Percentiles rank a stretch among this genome's conserved stretches.
Conservation (phyloP, 2,329 filamentous ascomycete species). For the Cercospora sp. region DNA sequence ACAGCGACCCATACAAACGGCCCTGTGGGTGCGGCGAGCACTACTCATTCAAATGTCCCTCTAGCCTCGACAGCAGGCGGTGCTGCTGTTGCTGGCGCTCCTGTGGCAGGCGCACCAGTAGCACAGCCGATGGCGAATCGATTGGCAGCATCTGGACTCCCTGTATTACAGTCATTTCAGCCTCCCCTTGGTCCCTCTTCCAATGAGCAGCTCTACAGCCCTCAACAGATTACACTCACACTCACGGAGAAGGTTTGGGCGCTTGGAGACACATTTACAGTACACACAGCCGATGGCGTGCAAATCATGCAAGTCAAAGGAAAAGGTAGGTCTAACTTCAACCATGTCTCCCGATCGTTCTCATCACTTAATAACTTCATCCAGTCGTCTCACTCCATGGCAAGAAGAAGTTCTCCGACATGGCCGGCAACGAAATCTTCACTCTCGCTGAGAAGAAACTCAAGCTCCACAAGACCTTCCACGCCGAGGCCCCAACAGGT, state of each 20-base stretch:
- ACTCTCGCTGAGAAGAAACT: constrained; percentile 57
- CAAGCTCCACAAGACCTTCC: constrained; percentile 56
- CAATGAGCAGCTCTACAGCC: constrained; percentile 30
- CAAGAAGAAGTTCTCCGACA: constrained; percentile 56
- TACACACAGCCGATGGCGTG: constrained; percentile 56
- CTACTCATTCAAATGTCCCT: not conserved
- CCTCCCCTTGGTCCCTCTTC: constrained; percentile 35
- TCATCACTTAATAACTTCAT: not conserved
- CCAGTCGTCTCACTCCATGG: constrained; percentile 52
- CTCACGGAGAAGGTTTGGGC: constrained; percentile 60
- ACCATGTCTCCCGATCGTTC: not conserved
- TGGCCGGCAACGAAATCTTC: constrained; percentile 50
- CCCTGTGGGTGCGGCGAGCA: not conserved
- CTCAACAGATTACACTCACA: constrained; percentile 46
- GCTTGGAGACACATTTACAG: constrained; percentile 64
- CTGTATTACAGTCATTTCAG: constrained; percentile 28
- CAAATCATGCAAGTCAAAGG: constrained; percentile 59
- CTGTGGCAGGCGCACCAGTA: not conserved
- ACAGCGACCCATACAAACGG: not conserved
- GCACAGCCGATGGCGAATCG: not conserved
- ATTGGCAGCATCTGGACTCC: not conserved
- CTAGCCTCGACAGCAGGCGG: not conserved
- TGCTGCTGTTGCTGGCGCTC: not conserved
- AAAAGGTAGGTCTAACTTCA: constrained; percentile 34
- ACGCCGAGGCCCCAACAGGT: constrained; percentile 42